These are phyloP conservation scores for Uronychia setigera DNA, from an alignment of 73 alveolate genomes.

Conservation along the genomic window DNA sequence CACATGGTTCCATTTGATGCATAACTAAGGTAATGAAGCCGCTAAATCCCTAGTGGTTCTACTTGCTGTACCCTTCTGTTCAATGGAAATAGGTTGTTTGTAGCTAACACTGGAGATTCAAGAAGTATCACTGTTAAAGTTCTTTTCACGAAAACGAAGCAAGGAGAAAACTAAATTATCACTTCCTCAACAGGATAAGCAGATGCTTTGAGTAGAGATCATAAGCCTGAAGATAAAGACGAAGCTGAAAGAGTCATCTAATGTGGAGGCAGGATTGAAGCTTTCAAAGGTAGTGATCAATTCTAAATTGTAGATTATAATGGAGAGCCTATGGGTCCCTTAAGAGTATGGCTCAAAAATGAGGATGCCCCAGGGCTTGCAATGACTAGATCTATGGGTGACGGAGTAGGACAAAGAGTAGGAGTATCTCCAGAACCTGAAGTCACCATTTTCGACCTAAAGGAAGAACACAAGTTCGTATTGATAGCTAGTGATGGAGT, in stretches of 20 bases:
- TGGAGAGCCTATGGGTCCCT: conserved; percentile 91
- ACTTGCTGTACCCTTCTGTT: conserved; percentile 59
- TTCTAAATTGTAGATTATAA: conserved; percentile 63
- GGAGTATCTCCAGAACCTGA: conserved; percentile 90
- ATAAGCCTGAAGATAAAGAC: conserved; percentile 78
- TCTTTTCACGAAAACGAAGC: neutral
- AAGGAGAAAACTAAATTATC: neutral
- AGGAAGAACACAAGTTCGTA: conserved; percentile 77
- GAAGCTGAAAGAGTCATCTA: conserved; percentile 74
- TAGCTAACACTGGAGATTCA: conserved; percentile 89
- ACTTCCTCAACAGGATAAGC: conserved; percentile 41
- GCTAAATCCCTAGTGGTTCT: conserved; percentile 31
- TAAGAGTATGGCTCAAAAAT: conserved; percentile 83
- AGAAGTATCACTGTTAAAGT: conserved; percentile 64
- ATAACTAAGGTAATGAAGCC: neutral
- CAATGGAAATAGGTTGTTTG: conserved; percentile 57
- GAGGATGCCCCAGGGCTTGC: conserved; percentile 94
- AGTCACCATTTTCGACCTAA: conserved; percentile 60
- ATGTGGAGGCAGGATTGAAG: conserved; percentile 85
- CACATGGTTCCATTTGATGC: conserved; percentile 20
- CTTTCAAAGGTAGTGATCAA: conserved; percentile 62
- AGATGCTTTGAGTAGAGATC: conserved; percentile 74
- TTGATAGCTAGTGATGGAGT: conserved; percentile 93
- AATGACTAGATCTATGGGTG: conserved; percentile 90
- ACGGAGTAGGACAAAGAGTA: conserved; percentile 71